A percentile compares a stretch with the other conserved stretches of the same genome.
Evolutionary conservation across 106 monocot genomes (phyloP).

Genomic region (Amphibolis antarctica): DNA sequence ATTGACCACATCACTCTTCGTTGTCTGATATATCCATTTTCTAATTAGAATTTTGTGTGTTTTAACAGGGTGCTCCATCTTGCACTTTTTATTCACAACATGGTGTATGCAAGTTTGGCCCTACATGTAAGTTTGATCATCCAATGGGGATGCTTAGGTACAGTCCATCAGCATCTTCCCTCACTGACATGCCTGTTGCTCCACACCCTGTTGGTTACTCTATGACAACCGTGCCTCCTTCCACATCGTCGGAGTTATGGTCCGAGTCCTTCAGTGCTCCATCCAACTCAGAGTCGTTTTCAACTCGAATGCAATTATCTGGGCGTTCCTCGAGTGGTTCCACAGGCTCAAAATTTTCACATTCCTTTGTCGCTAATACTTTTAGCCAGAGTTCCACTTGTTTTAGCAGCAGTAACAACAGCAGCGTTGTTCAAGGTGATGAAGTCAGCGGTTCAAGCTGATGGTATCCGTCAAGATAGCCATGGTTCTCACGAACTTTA

Average conservation of each 20-base stretch:
- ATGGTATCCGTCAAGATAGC: background rate
- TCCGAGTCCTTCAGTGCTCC: constrained; percentile 23
- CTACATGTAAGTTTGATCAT: constrained; percentile 84
- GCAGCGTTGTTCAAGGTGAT: constrained; percentile 17
- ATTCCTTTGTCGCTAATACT: constrained; percentile 9
- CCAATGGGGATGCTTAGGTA: constrained; percentile 50
- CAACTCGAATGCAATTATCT: constrained; percentile 15
- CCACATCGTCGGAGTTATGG: constrained; percentile 47
- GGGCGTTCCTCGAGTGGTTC: constrained; percentile 30
- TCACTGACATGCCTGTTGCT: constrained; percentile 54
- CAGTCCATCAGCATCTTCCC: constrained; percentile 58
- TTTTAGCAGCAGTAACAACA: constrained; percentile 15
- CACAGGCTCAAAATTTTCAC: constrained; percentile 32
- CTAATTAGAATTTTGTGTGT: constrained; percentile 3
- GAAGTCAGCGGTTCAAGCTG: constrained; percentile 13
- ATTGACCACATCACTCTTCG: background rate
- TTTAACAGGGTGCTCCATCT: constrained; percentile 63
- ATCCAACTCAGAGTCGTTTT: constrained; percentile 27
- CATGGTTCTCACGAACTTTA: background rate
- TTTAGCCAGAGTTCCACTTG: constrained; percentile 17
- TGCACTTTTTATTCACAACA: constrained; percentile 68
- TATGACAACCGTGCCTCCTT: constrained; percentile 41
- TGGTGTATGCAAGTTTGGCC: constrained; percentile 76
- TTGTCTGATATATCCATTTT: background rate
- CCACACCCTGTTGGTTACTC: constrained; percentile 49